phyloP scores from a whole-genome alignment of 805 yeast genomes.

The Zygoascus ofunaensis region DNA sequence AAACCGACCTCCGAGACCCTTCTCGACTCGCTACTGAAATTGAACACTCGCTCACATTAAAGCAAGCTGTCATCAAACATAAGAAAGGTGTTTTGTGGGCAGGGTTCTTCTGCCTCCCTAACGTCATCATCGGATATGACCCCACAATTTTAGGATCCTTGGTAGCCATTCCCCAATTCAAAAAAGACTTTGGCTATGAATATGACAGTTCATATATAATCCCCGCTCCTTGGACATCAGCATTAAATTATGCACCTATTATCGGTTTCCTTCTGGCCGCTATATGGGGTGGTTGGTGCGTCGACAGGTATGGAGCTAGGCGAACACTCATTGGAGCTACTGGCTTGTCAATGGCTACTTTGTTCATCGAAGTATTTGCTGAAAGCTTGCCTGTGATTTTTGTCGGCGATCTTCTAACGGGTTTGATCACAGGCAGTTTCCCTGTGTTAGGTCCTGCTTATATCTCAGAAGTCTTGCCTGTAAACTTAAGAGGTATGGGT shows the following conservation, averaged over 20 bases:
- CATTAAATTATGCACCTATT: slow-evolving; percentile 8
- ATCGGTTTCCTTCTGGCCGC: slow-evolving; percentile 39
- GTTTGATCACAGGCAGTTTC: slow-evolving; percentile 45
- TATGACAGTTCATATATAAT: slow-evolving; percentile 1
- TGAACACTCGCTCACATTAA: slow-evolving; percentile 24
- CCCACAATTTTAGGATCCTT: slow-evolving; percentile 33
- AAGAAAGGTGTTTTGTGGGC: slow-evolving; percentile 41
- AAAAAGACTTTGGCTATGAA: slow-evolving; percentile 31
- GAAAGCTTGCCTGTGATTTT: slow-evolving; percentile 29
- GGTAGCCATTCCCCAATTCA: slow-evolving; percentile 38
- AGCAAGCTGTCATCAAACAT: slow-evolving; percentile 28
- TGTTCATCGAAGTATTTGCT: slow-evolving; percentile 41
- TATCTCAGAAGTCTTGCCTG: slow-evolving; percentile 48
- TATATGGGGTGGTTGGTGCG: slow-evolving; percentile 35
- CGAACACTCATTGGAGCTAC: slow-evolving; percentile 33
- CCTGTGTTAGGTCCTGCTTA: slow-evolving; percentile 42
- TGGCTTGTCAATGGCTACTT: slow-evolving; percentile 28
- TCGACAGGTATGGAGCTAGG: slow-evolving; percentile 41
- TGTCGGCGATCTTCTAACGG: slow-evolving; percentile 32
- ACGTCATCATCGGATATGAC: slow-evolving; percentile 46
- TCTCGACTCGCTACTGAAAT: slow-evolving; percentile 7
- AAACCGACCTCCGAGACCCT: background rate
- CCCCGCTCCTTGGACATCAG: slow-evolving; percentile 8
- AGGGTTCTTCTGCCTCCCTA: slow-evolving; percentile 34
- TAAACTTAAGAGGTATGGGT: slow-evolving; percentile 39